These are phyloP conservation scores for Dendrobium huoshanense DNA, from an alignment of 106 monocot species.

Conservation along the genomic window DNA sequence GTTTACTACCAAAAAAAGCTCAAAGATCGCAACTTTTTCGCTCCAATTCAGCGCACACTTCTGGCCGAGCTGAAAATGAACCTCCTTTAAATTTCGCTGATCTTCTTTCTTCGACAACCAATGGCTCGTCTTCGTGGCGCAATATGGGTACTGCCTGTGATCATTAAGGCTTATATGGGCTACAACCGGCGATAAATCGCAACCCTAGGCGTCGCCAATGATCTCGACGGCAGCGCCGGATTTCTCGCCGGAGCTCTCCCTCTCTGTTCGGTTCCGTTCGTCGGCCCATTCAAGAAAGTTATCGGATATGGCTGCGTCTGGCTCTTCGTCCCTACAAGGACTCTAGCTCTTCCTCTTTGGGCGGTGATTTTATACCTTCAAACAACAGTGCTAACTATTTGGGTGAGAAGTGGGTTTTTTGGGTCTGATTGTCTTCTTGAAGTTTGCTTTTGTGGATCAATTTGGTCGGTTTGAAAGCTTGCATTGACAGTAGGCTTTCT, in stretches of 20 bases:
- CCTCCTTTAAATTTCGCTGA: background rate
- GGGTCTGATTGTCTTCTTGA: no score
- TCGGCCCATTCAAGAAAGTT: conserved; percentile 64
- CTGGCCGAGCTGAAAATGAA: background rate
- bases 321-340: conserved; percentile 45
- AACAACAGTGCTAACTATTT: background rate
- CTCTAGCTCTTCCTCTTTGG: conserved; percentile 50
- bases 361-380: conserved; percentile 34
- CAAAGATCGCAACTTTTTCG: background rate
- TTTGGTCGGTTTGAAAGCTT: no score
- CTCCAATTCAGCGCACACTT: background rate
- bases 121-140: conserved; percentile 79
- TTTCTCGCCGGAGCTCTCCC: conserved; percentile 66
- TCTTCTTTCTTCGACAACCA: conserved; percentile 45
- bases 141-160: conserved; percentile 75
- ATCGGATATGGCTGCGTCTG: conserved; percentile 78
- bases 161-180: conserved; percentile 45
- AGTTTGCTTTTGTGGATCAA: no score
- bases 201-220: conserved; percentile 64
- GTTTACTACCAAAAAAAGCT: background rate
- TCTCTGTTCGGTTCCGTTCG: conserved; percentile 51
- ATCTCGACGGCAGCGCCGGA: conserved; percentile 72
- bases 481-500: no score
- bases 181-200: conserved; percentile 81
- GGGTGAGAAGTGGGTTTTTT: no score